These are phyloP conservation scores for Phytophthora chlamydospora DNA, from an alignment of 352 stramenopile genomes.

Conservation along the genomic window DNA sequence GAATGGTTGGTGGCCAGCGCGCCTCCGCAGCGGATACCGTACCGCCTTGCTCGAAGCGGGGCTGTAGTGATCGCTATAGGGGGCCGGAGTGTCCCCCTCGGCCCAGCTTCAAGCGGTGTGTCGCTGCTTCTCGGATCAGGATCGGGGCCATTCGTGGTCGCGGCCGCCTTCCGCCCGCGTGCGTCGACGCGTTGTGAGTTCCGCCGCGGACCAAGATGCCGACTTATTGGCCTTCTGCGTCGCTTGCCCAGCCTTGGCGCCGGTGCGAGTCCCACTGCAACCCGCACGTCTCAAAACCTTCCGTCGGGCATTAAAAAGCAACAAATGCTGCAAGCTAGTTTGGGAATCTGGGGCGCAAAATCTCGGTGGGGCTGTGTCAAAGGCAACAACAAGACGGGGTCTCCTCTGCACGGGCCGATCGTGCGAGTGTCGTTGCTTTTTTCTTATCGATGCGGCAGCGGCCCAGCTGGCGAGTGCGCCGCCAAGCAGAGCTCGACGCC, in stretches of 20 bases:
- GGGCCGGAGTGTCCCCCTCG: too few species aligned
- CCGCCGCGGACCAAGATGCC: background rate
- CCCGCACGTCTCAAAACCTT: conserved; percentile 23
- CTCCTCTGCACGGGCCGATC: too few species aligned
- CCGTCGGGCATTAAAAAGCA: conserved; percentile 5
- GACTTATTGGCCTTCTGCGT: conserved; percentile 15
- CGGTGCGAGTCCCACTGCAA: conserved; percentile 13
- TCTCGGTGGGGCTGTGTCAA: too few species aligned
- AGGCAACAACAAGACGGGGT: too few species aligned
- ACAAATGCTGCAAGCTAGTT: background rate
- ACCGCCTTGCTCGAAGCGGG: too few species aligned
- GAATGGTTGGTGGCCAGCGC: background rate
- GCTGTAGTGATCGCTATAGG: too few species aligned
- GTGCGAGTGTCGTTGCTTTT: background rate
- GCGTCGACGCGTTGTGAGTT: conserved; percentile 23
- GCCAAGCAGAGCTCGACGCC: conserved; percentile 7
- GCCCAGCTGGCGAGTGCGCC: conserved; percentile 12
- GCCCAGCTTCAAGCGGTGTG: background rate
- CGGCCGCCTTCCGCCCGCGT: conserved; percentile 1
- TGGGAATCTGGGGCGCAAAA: too few species aligned
- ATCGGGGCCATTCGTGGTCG: conserved; percentile 22
- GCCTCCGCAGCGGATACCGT: too few species aligned
- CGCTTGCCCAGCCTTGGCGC: background rate
- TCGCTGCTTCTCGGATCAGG: conserved; percentile 27
- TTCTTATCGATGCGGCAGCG: conserved; percentile 14